Evolutionary conservation across 768 basidiomycete species (phyloP).

Genomic region (Termitomyces heimii): DNA sequence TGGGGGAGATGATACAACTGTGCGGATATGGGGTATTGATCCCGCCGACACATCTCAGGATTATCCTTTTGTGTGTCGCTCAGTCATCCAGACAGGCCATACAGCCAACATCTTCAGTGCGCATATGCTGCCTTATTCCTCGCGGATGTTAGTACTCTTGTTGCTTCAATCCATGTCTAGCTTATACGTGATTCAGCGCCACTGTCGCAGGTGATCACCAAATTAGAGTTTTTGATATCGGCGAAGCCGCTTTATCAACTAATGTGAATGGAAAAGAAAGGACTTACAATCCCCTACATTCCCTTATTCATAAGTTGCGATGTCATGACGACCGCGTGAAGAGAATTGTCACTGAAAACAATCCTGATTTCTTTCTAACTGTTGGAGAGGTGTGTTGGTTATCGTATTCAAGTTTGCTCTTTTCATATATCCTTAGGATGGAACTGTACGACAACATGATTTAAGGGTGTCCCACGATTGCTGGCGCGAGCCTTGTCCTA

Average conservation of each 20-base stretch:
- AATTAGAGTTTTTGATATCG: conserved; percentile 75
- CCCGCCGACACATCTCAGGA: conserved; percentile 32
- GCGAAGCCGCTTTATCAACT: conserved; percentile 27
- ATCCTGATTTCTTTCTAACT: conserved; percentile 69
- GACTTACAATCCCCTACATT: conserved; percentile 37
- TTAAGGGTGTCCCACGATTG: conserved; percentile 69
- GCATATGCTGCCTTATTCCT: conserved; percentile 72
- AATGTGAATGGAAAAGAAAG: conserved; percentile 36
- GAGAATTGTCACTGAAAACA: conserved; percentile 73
- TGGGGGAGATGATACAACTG: conserved; percentile 70
- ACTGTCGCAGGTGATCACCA: conserved; percentile 73
- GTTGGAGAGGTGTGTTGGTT: conserved; percentile 60
- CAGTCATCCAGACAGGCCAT: conserved; percentile 77
- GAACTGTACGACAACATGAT: conserved; percentile 85
- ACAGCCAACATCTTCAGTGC: conserved; percentile 81
- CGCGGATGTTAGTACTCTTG: conserved; percentile 55
- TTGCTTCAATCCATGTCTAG: conserved; percentile 4
- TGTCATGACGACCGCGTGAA: conserved; percentile 77
- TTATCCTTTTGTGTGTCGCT: conserved; percentile 61
- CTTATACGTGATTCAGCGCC: conserved; percentile 33
- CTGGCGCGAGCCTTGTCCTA: conserved; percentile 48
- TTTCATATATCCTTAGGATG: conserved; percentile 47
- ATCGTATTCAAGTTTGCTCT: neutral
- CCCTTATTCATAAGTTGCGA: conserved; percentile 47
- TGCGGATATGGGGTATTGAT: conserved; percentile 78